phyloP scores from a whole-genome alignment of 805 yeast species.

The Saccharomyces kudriavzevii region DNA sequence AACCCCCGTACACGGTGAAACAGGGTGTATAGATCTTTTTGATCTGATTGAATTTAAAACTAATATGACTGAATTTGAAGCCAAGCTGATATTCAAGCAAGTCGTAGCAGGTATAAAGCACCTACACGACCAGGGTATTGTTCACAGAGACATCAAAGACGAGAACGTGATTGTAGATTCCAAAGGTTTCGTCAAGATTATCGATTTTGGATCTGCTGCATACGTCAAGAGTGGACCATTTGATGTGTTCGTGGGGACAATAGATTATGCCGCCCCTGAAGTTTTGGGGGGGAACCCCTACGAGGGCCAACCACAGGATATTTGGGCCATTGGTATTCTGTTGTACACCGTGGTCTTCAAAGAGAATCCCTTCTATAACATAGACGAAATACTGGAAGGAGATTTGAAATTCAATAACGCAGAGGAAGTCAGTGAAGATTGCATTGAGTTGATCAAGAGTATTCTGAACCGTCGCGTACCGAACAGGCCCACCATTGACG shows the following conservation, averaged over 20 bases:
- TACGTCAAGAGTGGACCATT: constrained; percentile 87
- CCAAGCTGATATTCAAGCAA: constrained; percentile 70
- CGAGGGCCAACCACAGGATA: constrained; percentile 89
- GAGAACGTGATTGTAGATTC: constrained; percentile 87
- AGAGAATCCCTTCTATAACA: constrained; percentile 92
- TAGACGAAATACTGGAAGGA: constrained; percentile 92
- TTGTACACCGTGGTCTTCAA: constrained; percentile 84
- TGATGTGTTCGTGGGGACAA: constrained; percentile 94
- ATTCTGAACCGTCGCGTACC: constrained; percentile 63
- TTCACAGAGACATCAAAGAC: constrained; percentile 91
- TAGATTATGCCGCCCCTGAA: constrained; percentile 97
- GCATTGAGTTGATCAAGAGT: constrained; percentile 50
- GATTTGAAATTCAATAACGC: constrained; percentile 48
- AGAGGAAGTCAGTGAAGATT: constrained; percentile 43
- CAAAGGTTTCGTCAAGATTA: constrained; percentile 70
- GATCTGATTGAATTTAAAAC: constrained; percentile 84
- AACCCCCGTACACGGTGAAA: constrained; percentile 83
- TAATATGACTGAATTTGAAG: constrained; percentile 71
- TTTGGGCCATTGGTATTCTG: constrained; percentile 93
- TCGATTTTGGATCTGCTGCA: constrained; percentile 95
- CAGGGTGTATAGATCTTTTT: constrained; percentile 85
- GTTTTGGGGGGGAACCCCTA: constrained; percentile 82
- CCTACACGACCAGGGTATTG: constrained; percentile 77
- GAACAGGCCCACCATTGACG: constrained; percentile 65
- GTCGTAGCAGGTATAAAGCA: constrained; percentile 72